Percentiles rank a stretch among this genome's conserved stretches.
Evolutionary conservation across 306 rosid species (phyloP).

Genomic region (Hippophae tibetana): DNA sequence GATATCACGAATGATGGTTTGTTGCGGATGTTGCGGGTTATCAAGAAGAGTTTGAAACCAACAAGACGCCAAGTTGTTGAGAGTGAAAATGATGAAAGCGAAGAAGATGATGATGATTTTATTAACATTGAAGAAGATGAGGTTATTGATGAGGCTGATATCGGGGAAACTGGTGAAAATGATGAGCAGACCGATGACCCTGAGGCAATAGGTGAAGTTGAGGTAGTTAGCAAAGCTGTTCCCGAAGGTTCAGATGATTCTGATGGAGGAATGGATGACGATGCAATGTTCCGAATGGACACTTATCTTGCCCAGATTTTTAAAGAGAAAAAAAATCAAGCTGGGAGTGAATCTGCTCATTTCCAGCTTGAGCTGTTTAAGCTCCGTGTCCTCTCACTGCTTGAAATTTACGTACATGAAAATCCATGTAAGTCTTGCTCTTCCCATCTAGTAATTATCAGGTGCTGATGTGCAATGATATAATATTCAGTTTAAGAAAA

Average conservation of each 20-base stretch:
- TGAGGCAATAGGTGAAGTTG: conserved; percentile 52
- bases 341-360: conserved; percentile 78
- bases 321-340: conserved; percentile 66
- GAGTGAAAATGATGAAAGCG: conserved; percentile 40
- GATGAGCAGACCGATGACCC: conserved; percentile 83
- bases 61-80: conserved; percentile 63
- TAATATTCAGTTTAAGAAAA: no score
- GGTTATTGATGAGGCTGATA: conserved; percentile 64
- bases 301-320: conserved; percentile 72
- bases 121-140: conserved; percentile 70
- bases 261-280: conserved; percentile 97
- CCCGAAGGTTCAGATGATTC: conserved; percentile 75
- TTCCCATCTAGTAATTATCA: background rate
- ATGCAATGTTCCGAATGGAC: conserved; percentile 92
- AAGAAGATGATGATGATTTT: conserved; percentile 52
- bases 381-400: conserved; percentile 77
- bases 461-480: background rate
- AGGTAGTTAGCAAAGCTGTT: conserved; percentile 34
- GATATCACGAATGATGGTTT: conserved; percentile 67
- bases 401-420: conserved; percentile 90
- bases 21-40: conserved; percentile 70
- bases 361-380: conserved; percentile 85
- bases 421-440: conserved; percentile 55
- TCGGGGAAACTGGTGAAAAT: conserved; percentile 65
- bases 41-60: conserved; percentile 67